Conservation (phyloP, 2,329 filamentous ascomycete genomes). For the Huntiella abstrusa region DNA sequence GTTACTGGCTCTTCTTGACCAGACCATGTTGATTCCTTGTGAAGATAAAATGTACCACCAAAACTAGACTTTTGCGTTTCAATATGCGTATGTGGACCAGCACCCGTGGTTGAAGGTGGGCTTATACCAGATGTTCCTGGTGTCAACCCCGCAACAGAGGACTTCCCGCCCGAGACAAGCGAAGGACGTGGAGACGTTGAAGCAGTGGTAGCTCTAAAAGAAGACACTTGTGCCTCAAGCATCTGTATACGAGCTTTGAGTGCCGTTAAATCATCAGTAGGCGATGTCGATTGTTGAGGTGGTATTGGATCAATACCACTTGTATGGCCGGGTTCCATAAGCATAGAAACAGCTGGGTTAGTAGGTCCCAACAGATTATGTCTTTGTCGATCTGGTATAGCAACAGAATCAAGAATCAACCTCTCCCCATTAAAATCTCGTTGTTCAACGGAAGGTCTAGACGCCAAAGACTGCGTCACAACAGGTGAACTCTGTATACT, state of each 20-base stretch:
- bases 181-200: not conserved
- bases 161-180: not conserved
- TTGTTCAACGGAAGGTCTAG: no score
- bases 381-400: no score
- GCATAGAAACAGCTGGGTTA: no score
- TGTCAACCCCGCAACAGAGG: not conserved
- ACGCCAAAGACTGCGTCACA: no score
- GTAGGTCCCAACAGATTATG: no score
- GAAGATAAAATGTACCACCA: slow-evolving; percentile 25
- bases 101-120: not conserved
- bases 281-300: no score
- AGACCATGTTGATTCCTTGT: slow-evolving; percentile 19
- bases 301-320: no score
- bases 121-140: not conserved
- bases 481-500: no score
- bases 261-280: not conserved
- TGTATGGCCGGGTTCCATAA: no score
- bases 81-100: slow-evolving; percentile 17
- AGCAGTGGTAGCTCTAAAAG: not conserved
- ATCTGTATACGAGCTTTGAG: not conserved
- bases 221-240: not conserved
- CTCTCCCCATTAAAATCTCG: no score
- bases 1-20: slow-evolving; percentile 18
- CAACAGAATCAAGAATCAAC: no score
- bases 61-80: slow-evolving; percentile 21